Conservation (phyloP, 2,329 filamentous ascomycete species). For the Fusarium tjaetaba region DNA sequence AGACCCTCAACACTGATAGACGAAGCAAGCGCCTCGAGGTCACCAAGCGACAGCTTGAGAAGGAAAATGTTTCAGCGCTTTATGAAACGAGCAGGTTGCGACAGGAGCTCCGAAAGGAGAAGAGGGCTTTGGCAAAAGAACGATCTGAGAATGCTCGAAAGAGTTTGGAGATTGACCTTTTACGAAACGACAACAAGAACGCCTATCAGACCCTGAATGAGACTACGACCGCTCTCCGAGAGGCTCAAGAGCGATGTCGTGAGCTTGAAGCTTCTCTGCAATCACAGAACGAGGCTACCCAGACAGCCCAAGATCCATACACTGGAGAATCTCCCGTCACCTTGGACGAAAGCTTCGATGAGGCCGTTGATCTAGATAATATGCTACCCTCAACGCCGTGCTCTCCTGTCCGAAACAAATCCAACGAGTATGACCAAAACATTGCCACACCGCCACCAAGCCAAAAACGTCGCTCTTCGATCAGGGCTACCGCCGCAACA, state of each 20-base stretch:
- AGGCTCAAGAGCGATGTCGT: neutral
- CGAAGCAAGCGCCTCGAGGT: neutral
- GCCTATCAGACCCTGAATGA: fast-evolving
- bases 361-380: too few relatives aligned
- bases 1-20: too few relatives aligned
- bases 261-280: neutral
- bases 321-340: fast-evolving
- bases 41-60: neutral
- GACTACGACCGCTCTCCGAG: fast-evolving
- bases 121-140: neutral
- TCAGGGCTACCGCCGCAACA: neutral
- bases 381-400: neutral
- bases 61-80: neutral
- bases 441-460: neutral
- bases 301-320: neutral
- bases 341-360: neutral
- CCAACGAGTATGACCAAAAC: neutral
- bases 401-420: neutral
- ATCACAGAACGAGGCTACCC: fast-evolving
- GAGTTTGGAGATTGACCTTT: neutral
- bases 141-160: neutral
- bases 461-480: too few relatives aligned
- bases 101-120: neutral
- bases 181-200: neutral
- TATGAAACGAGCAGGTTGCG: neutral